Percentiles rank a stretch among this genome's conserved stretches.
Conservation (phyloP, 2,329 filamentous ascomycete genomes). For the Alternaria ventricosa region DNA sequence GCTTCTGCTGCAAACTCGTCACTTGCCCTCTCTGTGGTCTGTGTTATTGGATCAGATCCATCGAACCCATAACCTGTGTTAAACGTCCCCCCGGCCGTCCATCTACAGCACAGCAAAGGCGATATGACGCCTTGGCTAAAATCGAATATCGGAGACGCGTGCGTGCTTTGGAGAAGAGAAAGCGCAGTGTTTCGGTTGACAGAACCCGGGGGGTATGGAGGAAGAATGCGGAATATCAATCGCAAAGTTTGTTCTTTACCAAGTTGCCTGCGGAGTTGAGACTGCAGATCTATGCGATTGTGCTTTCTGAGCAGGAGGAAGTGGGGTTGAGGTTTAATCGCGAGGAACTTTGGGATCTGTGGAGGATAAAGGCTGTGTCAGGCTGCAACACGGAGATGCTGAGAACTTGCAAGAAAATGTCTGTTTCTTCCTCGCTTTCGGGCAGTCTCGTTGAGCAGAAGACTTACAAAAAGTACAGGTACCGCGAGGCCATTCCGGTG, state of each 20-base stretch:
- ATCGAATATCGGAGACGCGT: background rate
- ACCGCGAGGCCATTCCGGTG: background rate
- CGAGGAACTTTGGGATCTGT: background rate
- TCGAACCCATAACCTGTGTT: background rate
- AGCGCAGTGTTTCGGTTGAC: background rate
- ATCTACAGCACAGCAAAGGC: background rate
- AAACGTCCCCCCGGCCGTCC: too few species aligned
- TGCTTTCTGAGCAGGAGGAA: background rate
- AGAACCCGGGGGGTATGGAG: background rate
- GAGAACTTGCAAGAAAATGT: background rate
- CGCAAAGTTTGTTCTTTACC: background rate
- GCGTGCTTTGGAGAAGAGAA: background rate
- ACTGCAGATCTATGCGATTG: background rate
- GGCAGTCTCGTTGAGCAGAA: background rate
- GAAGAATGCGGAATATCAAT: background rate
- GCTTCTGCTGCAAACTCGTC: background rate
- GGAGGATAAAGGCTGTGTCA: background rate
- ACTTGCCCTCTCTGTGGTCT: background rate
- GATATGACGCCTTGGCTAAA: background rate
- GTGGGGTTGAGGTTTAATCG: background rate
- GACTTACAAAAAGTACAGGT: background rate
- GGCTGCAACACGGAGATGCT: background rate
- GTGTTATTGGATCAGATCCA: background rate
- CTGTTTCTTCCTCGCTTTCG: background rate
- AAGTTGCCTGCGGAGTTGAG: background rate